These are phyloP conservation scores for Naganishia sp. DNA, from an alignment of 1,284 basidiomycete species.

Conservation along the genomic window DNA sequence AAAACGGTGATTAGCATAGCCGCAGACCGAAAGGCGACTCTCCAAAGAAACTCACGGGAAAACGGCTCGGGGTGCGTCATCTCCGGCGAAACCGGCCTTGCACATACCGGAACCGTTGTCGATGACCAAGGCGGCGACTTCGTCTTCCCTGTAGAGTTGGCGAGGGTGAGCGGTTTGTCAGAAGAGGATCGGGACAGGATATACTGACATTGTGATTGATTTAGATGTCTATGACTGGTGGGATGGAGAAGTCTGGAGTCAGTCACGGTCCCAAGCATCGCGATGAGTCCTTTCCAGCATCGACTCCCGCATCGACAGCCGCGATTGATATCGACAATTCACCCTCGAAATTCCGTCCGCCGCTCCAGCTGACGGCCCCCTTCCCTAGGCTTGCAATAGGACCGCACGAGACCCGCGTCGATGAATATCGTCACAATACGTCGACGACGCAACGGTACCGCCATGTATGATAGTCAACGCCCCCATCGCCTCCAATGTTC, in stretches of 20 bases:
- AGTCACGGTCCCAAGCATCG: background rate
- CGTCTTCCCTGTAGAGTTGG: constrained; percentile 22
- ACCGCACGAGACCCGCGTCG: too few species aligned
- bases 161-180: constrained; percentile 9
- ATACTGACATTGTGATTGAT: constrained; percentile 39
- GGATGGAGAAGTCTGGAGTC: background rate
- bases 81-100: constrained; percentile 83
- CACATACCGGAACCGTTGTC: constrained; percentile 89
- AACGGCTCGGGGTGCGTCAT: constrained; percentile 74
- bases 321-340: too few species aligned
- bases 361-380: too few species aligned
- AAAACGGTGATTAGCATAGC: constrained; percentile 27
- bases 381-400: too few species aligned
- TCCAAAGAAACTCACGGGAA: constrained; percentile 60
- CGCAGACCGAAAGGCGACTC: background rate
- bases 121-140: constrained; percentile 60
- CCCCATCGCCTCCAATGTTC: too few species aligned
- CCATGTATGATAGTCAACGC: too few species aligned
- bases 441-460: too few species aligned
- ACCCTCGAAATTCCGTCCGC: too few species aligned
- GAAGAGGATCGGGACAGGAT: background rate
- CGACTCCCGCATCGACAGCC: too few species aligned
- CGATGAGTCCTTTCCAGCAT: too few species aligned
- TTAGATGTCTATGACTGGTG: constrained; percentile 34
- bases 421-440: too few species aligned